Base-by-base conservation (phyloP, 2,329 filamentous ascomycete genomes). In the Beauveria bassiana region DNA sequence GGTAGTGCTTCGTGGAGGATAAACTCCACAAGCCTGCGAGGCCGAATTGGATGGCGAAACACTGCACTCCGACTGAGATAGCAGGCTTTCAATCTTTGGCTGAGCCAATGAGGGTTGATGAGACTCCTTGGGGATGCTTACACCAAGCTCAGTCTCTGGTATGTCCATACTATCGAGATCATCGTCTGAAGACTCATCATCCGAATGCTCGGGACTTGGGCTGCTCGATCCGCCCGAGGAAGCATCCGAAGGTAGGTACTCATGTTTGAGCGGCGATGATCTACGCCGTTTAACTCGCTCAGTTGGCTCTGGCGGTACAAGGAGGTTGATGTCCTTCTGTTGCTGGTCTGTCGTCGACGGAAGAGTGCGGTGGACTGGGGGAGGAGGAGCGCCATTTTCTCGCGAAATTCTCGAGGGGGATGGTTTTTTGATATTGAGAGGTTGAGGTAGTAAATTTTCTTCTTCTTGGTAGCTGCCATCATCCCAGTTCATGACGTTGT, bases 181-280 rank as follows among this genome's bases (percentile, higher is more conserved):
- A 54, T 59, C 56, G 31, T 45, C 42, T 2, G 79, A 81, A 9
- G 75, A 80, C 38, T 79, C 75, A 2, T 73, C 73, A 22, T 71
- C 76, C 16, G 81, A 83, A 47, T 78, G 76, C 53, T 85, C 82
- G 52, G 79, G 76, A 6, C 81, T 82, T n/a, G 84, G 81, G 26
- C 79, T 81, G 6, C 81, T 85, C 7, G 85, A 85, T 47, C 85
- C 77, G 0, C 43, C 54, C 22, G 84, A 86, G 0, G 83, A 86
- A 53, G 79, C 74, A 56, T 87, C 84, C 1, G 95, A 98, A 16
- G 93, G 93, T 65, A 93, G 88, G 69, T 97, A 99, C 75, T 99
- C 93, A 71, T 98, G 93, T 77, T 99, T 99, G 55, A 99, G 79
- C 0, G 95, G 95, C 1, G 95, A 99, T 0, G 95, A 98, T 1